A percentile compares a stretch with the other conserved stretches of the same genome.
These are phyloP conservation scores for Rhodocollybia butyracea DNA, from an alignment of 768 basidiomycete genomes.

Conservation along the genomic window DNA sequence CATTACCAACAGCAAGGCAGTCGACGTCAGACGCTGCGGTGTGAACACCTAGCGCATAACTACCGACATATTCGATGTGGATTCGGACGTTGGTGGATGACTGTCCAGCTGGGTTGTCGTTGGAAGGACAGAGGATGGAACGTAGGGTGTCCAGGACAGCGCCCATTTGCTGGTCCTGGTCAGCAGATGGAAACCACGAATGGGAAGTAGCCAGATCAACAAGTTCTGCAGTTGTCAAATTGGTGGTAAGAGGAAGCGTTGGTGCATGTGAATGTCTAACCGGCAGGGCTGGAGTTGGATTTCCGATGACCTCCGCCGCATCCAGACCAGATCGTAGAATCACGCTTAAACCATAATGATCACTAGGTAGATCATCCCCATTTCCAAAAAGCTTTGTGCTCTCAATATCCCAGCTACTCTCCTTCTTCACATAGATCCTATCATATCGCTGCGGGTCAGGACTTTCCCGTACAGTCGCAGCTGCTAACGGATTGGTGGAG, in stretches of 20 bases:
- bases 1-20: conserved; percentile 18
- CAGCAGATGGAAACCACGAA: neutral
- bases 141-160: neutral
- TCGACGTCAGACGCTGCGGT: conserved; percentile 17
- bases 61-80: conserved; percentile 13
- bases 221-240: neutral
- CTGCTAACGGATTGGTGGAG: conserved; percentile 12
- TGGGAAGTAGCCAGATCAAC: neutral
- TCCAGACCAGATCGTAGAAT: neutral
- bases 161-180: neutral
- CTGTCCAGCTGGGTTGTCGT: neutral
- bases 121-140: neutral
- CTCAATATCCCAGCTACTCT: neutral
- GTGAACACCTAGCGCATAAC: conserved; percentile 17
- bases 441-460: conserved; percentile 16
- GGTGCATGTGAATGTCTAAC: neutral
- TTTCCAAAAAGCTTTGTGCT: neutral
- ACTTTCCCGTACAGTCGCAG: conserved; percentile 12
- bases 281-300: neutral
- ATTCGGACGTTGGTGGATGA: conserved; percentile 1
- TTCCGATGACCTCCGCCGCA: neutral
- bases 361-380: conserved; percentile 1
- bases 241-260: neutral
- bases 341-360: conserved; percentile 4
- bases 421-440: conserved; percentile 13